These are phyloP conservation scores for Candida buenavistaensis DNA, from an alignment of 1,139 yeast species.

Conservation along the genomic window DNA sequence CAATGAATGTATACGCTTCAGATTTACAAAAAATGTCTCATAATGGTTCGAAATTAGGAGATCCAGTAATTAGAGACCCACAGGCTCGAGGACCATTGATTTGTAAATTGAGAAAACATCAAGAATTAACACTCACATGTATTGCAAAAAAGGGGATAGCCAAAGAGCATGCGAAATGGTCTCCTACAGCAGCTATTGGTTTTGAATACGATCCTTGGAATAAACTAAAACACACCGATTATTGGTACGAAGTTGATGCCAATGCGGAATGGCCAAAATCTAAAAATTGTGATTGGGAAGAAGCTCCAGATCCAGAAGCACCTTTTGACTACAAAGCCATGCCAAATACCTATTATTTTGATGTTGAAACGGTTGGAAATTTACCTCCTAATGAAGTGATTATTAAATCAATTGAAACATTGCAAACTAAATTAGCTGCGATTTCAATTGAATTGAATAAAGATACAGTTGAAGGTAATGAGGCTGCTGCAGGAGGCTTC, in stretches of 20 bases:
- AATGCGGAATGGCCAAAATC: conserved; percentile 92
- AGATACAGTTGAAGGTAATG: conserved; percentile 52
- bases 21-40: conserved; percentile 61
- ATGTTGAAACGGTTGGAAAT: conserved; percentile 90
- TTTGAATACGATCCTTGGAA: conserved; percentile 99
- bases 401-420: conserved; percentile 73
- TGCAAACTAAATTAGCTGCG: conserved; percentile 89
- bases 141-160: conserved; percentile 98
- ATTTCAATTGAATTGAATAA: conserved; percentile 79
- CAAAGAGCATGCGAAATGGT: conserved; percentile 98
- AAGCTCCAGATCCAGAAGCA: conserved; percentile 87
- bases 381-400: conserved; percentile 89
- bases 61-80: conserved; percentile 80
- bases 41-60: conserved; percentile 59
- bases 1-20: conserved; percentile 86
- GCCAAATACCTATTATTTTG: conserved; percentile 79
- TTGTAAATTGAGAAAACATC: conserved; percentile 90
- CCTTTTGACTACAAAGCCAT: conserved; percentile 82
- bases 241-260: conserved; percentile 91
- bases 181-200: conserved; percentile 95
- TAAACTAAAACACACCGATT: conserved; percentile 91
- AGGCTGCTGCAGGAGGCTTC: conserved; percentile 38
- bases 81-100: conserved; percentile 80
- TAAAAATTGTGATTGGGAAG: conserved; percentile 92
- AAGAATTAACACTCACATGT: conserved; percentile 84